Base-by-base conservation (phyloP, 2,329 filamentous ascomycete genomes). In the Monosporascus sp. region DNA sequence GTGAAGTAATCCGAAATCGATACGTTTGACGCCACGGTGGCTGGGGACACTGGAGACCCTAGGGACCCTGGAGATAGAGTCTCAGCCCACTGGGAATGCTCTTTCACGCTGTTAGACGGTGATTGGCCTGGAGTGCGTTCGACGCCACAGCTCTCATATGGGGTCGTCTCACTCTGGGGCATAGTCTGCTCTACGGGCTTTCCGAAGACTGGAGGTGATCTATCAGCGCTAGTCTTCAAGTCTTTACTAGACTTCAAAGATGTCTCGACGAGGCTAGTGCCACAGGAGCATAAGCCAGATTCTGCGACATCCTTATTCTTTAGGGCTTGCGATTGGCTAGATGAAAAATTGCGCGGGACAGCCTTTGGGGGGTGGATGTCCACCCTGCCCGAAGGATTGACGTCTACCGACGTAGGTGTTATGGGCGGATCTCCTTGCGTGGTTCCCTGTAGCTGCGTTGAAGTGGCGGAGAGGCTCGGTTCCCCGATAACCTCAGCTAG, bases 1-100 rank as follows among this genome's bases (percentile, higher is more conserved):
- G 57, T 59, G 36, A 59, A 60, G 20, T 62, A 59, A 43, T 62
- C 61, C 2, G 58, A 54, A 3, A 61, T 52, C 43, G 56, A 55
- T 17, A 56, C 53, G 17, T 57, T 54, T 11, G 56, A 24, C n/a
- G 46, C 45, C 11, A 58, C 37, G 5, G 24, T 27, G 43, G n/a
- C 7, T 27, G 22, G 11, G 14, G 43, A 31, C 2, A 11, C 43
- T 26, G 24, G 26, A n/a, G n/a, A n/a, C n/a, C n/a, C 7, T 27
- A 14, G 11, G 14, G 43, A 31, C 2, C 5, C 43, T 26, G 24
- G 26, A 8, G 26, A 27, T 17, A 24, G 43, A 16, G 43, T 26
- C 14, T 46, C 43, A 26, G 26, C 22, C 4, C 1, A 8, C 19
- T n/a, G 38, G 9, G 38, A 34, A 34, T 14, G 31, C 9, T 34